A percentile compares a stretch with the other conserved stretches of the same genome.
These are phyloP conservation scores for Botrytis porri DNA, from an alignment of 2,329 filamentous ascomycete species.

Conservation along the genomic window DNA sequence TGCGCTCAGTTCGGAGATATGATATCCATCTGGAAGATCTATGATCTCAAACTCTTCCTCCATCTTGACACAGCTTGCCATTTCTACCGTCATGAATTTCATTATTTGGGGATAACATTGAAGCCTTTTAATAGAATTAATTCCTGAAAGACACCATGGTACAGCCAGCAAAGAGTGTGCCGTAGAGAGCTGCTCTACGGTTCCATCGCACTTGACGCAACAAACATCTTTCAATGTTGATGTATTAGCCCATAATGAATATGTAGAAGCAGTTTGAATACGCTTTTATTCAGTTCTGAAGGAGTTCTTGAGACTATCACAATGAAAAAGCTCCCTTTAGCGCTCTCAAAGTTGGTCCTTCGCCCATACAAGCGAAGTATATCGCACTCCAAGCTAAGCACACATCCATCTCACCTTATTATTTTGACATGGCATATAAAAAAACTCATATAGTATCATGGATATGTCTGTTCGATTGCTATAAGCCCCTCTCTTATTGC, in stretches of 20 bases:
- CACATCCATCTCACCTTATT: not conserved
- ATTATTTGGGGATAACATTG: not conserved
- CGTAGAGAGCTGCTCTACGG: not conserved
- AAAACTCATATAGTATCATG: not conserved
- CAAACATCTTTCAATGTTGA: not conserved
- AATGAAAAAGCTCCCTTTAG: not conserved
- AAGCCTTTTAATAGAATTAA: not conserved
- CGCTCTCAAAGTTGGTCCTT: not conserved
- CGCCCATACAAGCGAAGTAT: not conserved
- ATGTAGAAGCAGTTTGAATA: not conserved
- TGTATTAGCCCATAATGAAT: not conserved
- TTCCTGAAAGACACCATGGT: not conserved
- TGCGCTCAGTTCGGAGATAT: constrained; percentile 1
- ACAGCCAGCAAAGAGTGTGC: not conserved
- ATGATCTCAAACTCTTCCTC: constrained; percentile 14
- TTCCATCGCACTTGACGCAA: not conserved
- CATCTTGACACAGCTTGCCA: not conserved
- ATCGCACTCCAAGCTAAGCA: not conserved
- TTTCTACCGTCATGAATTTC: not conserved
- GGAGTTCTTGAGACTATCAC: not conserved
- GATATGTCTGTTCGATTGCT: not conserved
- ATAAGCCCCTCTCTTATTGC: not conserved
- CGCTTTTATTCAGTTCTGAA: not conserved
- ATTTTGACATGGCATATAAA: not conserved
- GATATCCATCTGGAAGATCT: constrained; percentile 7